Percentiles rank a stretch among this genome's conserved stretches.
These are phyloP conservation scores for Artemisia annua DNA, from an alignment of 129 eudicot genomes.

Conservation along the genomic window DNA sequence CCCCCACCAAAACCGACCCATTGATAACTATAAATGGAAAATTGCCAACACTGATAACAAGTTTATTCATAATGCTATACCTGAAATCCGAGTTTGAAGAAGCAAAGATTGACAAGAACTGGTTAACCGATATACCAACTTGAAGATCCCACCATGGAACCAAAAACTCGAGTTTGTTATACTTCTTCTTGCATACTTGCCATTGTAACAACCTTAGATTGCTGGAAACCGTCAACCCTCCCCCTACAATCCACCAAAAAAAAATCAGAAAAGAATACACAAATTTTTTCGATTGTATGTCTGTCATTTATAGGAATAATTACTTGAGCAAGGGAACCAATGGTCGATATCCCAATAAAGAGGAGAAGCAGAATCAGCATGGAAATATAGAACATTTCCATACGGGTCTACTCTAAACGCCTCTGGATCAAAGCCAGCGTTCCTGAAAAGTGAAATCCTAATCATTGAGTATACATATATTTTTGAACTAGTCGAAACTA, in stretches of 20 bases:
- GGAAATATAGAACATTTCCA: conserved; percentile 88
- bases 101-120: conserved; percentile 90
- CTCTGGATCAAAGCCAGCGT: conserved; percentile 97
- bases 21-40: background rate
- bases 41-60: background rate
- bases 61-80: conserved; percentile 24
- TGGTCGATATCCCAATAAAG: conserved; percentile 97
- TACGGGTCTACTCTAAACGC: conserved; percentile 89
- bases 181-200: conserved; percentile 92
- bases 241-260: conserved; percentile 49
- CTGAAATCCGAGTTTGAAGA: conserved; percentile 93
- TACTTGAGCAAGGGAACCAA: conserved; percentile 98
- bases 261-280: conserved; percentile 2
- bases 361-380: conserved; percentile 95
- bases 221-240: conserved; percentile 95
- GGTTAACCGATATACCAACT: conserved; percentile 85
- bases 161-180: conserved; percentile 78
- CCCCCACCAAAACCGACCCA: background rate
- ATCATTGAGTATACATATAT: background rate
- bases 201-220: conserved; percentile 87
- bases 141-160: conserved; percentile 99
- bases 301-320: conserved; percentile 7
- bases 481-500: background rate
- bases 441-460: conserved; percentile 45
- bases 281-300: background rate